A percentile compares a stretch with the other conserved stretches of the same genome.
Evolutionary conservation across 2,329 filamentous ascomycete genomes (phyloP).

Genomic region (Trichophyton simii): DNA sequence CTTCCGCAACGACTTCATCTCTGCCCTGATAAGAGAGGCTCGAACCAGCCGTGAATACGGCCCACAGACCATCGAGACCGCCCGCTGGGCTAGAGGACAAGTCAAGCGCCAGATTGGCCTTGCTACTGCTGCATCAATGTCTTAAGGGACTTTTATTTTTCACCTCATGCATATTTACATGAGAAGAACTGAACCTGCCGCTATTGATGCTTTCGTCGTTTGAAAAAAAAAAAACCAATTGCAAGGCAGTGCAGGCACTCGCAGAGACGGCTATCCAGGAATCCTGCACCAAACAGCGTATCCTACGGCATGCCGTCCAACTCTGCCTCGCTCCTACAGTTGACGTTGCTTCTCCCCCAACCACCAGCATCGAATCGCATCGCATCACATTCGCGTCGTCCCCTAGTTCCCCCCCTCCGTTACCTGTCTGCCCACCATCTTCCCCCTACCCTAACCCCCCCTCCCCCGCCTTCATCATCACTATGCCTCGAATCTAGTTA

Average conservation of each 20-base stretch:
- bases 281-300: background rate
- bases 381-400: background rate
- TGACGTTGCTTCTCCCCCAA: background rate
- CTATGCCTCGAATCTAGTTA: slow-evolving; percentile 11
- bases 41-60: slow-evolving; percentile 79
- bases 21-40: slow-evolving; percentile 78
- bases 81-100: slow-evolving; percentile 93
- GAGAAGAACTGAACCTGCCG: background rate
- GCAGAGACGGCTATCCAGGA: background rate
- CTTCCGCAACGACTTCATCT: slow-evolving; percentile 88
- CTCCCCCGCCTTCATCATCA: slow-evolving; percentile 5
- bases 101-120: slow-evolving; percentile 67
- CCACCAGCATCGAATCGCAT: background rate
- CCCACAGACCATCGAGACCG: slow-evolving; percentile 77
- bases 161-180: background rate
- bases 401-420: background rate
- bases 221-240: background rate
- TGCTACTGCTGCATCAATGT: slow-evolving; percentile 28
- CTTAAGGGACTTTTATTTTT: slow-evolving; percentile 18
- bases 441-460: background rate
- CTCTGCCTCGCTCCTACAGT: background rate
- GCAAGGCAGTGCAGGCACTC: background rate
- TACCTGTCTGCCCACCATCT: background rate
- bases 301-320: background rate
- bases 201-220: background rate